Evolutionary conservation across 2,329 filamentous ascomycete genomes (phyloP).

Genomic region (Aspergillus caelatus): DNA sequence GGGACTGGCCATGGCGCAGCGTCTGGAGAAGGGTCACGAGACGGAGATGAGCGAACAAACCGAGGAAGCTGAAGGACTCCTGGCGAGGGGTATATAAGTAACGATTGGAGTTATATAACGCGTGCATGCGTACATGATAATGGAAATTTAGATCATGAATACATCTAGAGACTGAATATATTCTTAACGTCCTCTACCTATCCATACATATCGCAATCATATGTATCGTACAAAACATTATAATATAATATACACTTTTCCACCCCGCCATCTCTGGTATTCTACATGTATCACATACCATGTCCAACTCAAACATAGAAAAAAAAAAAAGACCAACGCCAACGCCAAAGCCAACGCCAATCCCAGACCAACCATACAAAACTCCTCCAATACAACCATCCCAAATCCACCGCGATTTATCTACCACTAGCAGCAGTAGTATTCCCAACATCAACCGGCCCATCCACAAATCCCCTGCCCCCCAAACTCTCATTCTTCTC

Average conservation of each 20-base stretch:
- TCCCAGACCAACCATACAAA: background rate
- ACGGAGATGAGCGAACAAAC: slow-evolving; percentile 14
- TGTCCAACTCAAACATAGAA: background rate
- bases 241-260: no score
- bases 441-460: background rate
- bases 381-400: background rate
- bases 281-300: background rate
- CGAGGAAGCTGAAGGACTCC: slow-evolving; percentile 34
- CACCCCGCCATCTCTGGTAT: background rate
- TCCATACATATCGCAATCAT: no score
- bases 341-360: background rate
- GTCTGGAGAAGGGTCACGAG: slow-evolving; percentile 16
- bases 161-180: background rate
- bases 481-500: background rate
- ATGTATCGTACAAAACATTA: no score
- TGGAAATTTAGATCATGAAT: background rate
- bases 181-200: background rate
- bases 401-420: background rate
- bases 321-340: background rate
- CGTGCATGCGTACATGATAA: background rate
- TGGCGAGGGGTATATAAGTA: slow-evolving; percentile 18
- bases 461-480: background rate
- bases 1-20: slow-evolving; percentile 35
- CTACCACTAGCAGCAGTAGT: background rate
- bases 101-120: background rate